Conservation (phyloP, 768 basidiomycete genomes). For the Mrakia gelida region DNA sequence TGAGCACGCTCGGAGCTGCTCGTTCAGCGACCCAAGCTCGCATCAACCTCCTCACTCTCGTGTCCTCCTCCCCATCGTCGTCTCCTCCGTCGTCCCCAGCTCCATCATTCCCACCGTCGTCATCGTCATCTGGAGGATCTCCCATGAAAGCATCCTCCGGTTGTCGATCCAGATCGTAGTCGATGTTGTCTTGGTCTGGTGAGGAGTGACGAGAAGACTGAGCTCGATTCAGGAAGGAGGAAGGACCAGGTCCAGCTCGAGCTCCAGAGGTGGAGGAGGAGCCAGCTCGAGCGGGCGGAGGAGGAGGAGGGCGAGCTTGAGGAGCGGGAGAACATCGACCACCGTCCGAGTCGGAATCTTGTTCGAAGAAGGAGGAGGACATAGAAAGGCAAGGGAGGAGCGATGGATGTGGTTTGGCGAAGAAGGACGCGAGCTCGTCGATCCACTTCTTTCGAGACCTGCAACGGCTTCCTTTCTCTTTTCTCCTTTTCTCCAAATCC, state of each 20-base stretch:
- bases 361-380: conserved; percentile 25
- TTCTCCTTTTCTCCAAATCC: too few species aligned
- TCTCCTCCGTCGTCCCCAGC: neutral
- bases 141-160: conserved; percentile 9
- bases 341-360: conserved; percentile 17
- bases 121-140: conserved; percentile 6
- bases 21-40: conserved; percentile 30
- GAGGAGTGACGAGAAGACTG: conserved; percentile 1
- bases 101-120: neutral
- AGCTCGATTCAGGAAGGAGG: neutral
- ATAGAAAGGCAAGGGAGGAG: neutral
- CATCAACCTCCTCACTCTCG: conserved; percentile 25
- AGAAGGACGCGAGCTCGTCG: neutral
- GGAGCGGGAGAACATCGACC: neutral
- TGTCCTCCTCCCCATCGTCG: neutral
- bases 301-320: neutral
- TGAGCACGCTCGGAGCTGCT: conserved; percentile 19
- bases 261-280: neutral
- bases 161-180: neutral
- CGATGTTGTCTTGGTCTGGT: neutral
- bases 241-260: conserved; percentile 4
- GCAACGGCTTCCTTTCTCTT: too few species aligned
- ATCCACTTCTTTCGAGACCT: neutral
- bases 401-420: neutral
- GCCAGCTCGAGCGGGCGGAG: neutral